Evolutionary conservation across 176 grass and related monocot genomes (phyloP).

Genomic region (Ensete ventricosum): DNA sequence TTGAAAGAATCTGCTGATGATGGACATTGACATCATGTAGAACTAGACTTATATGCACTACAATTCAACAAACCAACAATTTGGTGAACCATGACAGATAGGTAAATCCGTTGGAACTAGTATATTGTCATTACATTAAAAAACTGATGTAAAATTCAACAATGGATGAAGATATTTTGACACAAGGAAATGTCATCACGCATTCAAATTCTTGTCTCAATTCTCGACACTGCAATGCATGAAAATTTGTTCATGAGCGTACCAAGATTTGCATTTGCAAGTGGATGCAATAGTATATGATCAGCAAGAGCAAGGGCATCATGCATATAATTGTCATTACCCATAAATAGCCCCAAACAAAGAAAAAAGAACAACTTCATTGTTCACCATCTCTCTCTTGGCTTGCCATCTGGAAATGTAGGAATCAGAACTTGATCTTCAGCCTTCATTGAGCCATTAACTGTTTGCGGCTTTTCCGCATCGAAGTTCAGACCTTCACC

Average conservation of each 20-base stretch:
- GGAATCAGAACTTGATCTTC: constrained; percentile 30
- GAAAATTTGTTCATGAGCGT: not conserved
- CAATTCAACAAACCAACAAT: not conserved
- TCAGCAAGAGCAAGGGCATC: not conserved
- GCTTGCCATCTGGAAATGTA: constrained; percentile 71
- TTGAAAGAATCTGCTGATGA: not conserved
- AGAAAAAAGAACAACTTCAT: not conserved
- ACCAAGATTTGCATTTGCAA: not conserved
- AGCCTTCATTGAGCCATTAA: constrained; percentile 15
- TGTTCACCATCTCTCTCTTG: constrained; percentile 71
- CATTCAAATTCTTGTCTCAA: not conserved
- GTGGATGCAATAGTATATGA: not conserved
- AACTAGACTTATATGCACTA: not conserved
- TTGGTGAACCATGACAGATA: not conserved
- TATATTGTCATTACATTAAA: not conserved
- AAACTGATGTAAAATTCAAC: not conserved
- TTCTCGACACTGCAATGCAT: not conserved
- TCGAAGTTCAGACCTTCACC: constrained; percentile 23
- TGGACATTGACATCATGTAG: not conserved
- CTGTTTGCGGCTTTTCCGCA: constrained; percentile 19
- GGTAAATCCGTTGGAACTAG: not conserved
- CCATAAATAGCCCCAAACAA: not conserved
- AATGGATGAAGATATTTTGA: not conserved
- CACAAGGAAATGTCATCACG: not conserved
- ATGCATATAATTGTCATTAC: not conserved